phyloP scores from a whole-genome alignment of 2,329 filamentous ascomycete genomes.

The Aschersonia sp. region DNA sequence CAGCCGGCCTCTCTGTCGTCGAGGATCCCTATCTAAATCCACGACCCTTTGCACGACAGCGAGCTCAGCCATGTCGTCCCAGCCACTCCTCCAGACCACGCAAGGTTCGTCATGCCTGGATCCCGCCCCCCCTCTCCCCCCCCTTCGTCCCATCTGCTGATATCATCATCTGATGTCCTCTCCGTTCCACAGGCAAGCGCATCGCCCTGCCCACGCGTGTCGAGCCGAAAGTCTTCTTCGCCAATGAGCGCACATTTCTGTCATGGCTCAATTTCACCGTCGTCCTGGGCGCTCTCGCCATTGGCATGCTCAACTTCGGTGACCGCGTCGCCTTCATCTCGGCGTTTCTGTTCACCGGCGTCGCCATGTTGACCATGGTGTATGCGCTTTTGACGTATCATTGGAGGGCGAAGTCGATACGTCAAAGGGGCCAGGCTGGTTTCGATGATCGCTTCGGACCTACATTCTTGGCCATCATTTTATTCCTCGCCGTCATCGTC shows the following conservation, averaged over 20 bases:
- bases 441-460: constrained; percentile 95
- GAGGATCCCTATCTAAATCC: too few relatives aligned
- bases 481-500: constrained; percentile 80
- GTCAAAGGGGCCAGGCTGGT: constrained; percentile 79
- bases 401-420: constrained; percentile 88
- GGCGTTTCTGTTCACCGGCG: constrained; percentile 82
- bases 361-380: constrained; percentile 88
- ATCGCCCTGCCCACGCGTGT: constrained; percentile 96
- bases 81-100: constrained; percentile 87
- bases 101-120: constrained; percentile 58
- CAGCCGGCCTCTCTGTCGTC: too few relatives aligned
- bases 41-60: too few relatives aligned
- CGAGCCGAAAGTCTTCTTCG: constrained; percentile 99
- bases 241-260: constrained; percentile 97
- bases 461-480: constrained; percentile 72
- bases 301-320: constrained; percentile 96
- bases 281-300: constrained; percentile 88
- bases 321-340: constrained; percentile 89
- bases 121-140: too few relatives aligned
- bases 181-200: constrained; percentile 59
- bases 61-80: constrained; percentile 60
- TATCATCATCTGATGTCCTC: background rate
- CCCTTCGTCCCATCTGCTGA: background rate
- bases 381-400: constrained; percentile 94
- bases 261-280: constrained; percentile 99